Evolutionary conservation across 305 asterid species (phyloP), one percentile per base, ranked within the genome.

Genomic region (Fraxinus sp.): DNA sequence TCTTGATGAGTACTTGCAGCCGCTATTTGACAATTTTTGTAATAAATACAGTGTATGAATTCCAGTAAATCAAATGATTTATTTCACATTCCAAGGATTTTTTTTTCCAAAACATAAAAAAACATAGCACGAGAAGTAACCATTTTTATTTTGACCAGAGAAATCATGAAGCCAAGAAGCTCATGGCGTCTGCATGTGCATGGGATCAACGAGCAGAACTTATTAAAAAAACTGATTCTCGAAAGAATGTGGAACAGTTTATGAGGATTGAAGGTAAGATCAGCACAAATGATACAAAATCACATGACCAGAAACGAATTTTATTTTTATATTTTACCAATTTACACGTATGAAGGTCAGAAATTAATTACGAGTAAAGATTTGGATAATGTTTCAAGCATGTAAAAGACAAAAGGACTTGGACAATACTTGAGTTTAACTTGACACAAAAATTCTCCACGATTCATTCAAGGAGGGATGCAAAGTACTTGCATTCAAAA

Each of bases 251-350:
- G 79, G 94, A 90, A 49, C 93, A 92, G 79, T 94, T 94, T 89
- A 92, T 93, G 97, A 88, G 89, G 85, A 93, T 94, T 78, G 98
- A 94, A 92, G 98, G 98, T 94, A 88, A 87, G 88, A 79, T 74
- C 76, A 76, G 37, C 75, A 71, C 64, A 37, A 75, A 64, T 74
- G 49, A 70, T 64, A 24, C 72, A 52, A 24, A 57, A 20, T 64
- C 72, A 64, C 72, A 24, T 24, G 72, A 64, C 14, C 33, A 8
- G 33, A 64, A 64, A 64, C 8, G 33, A 64, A 20, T 64, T 64
- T 62, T 64, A 64, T 64, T 64, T 24, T 3, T 64, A 24, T 64
- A 33, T 57, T 64, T 64, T 64, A 24, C 33, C 72, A 64, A 64
- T 64, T 64, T 64, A 22, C 72, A 8, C 33, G 0, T 2, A 24